Evolutionary conservation across 176 grass and related monocot species (phyloP), one percentile per base, ranked within the genome.

Genomic region (Triticum urartu): DNA sequence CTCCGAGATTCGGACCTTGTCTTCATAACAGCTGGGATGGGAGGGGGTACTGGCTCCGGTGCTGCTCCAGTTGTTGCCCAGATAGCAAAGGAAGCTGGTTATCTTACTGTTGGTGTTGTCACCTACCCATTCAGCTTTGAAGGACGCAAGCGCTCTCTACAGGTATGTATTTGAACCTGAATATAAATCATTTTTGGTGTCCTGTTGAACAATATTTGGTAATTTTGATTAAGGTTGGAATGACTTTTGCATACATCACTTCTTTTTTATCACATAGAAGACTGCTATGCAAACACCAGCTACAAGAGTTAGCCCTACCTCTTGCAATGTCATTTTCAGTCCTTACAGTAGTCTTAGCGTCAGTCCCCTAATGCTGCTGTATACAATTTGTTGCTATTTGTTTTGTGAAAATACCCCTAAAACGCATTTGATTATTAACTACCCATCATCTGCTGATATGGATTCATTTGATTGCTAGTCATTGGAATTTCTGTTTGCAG

Each of bases 21-120:
- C 11, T 99, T 99, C 77, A 93, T 99, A 88, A 99, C 97, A 21
- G 97, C 97, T 20, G 92, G 97, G 52, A 96, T 99, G 97, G 97
- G 97, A 71, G 97, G 97, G 15, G 94, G 94, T 73, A 96, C 94
- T 32, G 97, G 97, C 54, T 99, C 97, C 2, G 94, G 92, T 83
- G 97, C 97, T 90, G 94, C 94, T 92, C 97, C 97, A 72, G 94
- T 99, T 92, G 97, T 99, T 87, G 97, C 92, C 35, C 94, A 96
- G 85, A 94, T 99, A 88, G 91, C 97, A 86, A 99, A 91, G 79
- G 94, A 99, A 84, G 97, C 94, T 5, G 97, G 97, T 83, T 96
- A 99, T 92, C 92, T 99, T 47, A 99, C 94, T 56, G 94, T 99
- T 67, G 97, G 97, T 80, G 97, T 96, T 34, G 94, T 99, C 61